Conservation (phyloP, 1,139 yeast species). For the Yamadazyma dendronema region DNA sequence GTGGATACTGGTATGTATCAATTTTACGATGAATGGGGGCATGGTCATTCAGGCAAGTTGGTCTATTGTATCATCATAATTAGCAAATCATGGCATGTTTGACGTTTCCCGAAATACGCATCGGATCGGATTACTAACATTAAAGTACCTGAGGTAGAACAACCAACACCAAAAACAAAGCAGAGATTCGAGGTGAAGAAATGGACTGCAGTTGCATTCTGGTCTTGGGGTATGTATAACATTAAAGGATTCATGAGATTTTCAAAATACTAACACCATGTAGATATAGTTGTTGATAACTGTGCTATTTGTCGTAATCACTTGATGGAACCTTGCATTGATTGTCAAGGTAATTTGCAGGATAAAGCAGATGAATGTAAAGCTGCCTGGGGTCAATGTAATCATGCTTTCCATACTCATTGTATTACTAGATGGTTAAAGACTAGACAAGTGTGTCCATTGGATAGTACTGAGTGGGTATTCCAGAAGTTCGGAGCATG, state of each 20-base stretch:
- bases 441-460: constrained; percentile 96
- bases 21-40: too few species aligned
- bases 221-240: constrained; percentile 87
- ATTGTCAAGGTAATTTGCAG: constrained; percentile 86
- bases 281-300: constrained; percentile 83
- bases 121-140: constrained; percentile 8
- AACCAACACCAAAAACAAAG: constrained; percentile 25
- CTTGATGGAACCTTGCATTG: constrained; percentile 98
- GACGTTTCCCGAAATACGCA: too few species aligned
- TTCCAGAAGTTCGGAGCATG: constrained; percentile 75
- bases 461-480: constrained; percentile 94
- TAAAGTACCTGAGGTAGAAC: constrained; percentile 17
- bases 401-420: constrained; percentile 92
- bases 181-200: constrained; percentile 46
- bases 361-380: constrained; percentile 75
- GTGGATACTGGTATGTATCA: constrained; percentile 18
- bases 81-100: too few species aligned
- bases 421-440: constrained; percentile 96
- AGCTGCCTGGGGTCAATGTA: constrained; percentile 97
- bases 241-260: background rate
- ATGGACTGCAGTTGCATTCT: constrained; percentile 99
- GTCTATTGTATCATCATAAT: too few species aligned
- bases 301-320: constrained; percentile 99
- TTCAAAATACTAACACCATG: constrained; percentile 25
- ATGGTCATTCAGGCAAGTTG: too few species aligned